These are phyloP conservation scores for Zygoascus hellenicus DNA, from an alignment of 1,139 yeast genomes.

Conservation along the genomic window DNA sequence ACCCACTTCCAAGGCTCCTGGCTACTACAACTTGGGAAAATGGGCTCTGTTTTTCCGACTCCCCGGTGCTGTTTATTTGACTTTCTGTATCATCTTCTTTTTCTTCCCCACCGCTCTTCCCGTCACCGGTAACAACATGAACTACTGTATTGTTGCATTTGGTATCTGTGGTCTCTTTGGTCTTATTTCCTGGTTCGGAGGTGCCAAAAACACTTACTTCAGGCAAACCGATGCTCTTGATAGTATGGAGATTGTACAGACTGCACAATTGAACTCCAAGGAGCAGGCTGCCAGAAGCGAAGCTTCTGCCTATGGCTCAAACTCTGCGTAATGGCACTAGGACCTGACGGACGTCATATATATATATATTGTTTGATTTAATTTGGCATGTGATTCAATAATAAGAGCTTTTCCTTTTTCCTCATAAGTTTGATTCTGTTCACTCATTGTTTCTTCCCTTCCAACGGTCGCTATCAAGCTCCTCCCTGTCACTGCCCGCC, in stretches of 20 bases:
- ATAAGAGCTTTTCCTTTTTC: too few species aligned
- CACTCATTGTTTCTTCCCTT: too few species aligned
- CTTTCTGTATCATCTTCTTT: slow-evolving; percentile 53
- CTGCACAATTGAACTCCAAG: background rate
- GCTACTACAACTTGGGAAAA: slow-evolving; percentile 61
- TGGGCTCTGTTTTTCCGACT: slow-evolving; percentile 56
- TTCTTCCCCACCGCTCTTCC: slow-evolving; percentile 74
- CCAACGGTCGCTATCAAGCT: too few species aligned
- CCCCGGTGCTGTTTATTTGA: slow-evolving; percentile 55
- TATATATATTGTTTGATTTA: too few species aligned
- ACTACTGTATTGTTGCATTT: slow-evolving; percentile 58
- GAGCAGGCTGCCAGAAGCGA: background rate
- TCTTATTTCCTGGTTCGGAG: slow-evolving; percentile 22
- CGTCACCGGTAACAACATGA: slow-evolving; percentile 62
- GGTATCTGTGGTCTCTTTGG: slow-evolving; percentile 22
- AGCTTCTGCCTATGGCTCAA: too few species aligned
- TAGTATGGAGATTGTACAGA: slow-evolving; percentile 5
- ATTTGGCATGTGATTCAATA: too few species aligned
- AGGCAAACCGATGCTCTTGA: slow-evolving; percentile 4
- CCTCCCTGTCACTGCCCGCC: background rate
- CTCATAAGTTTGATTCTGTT: too few species aligned
- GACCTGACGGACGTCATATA: too few species aligned
- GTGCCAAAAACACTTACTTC: slow-evolving; percentile 19
- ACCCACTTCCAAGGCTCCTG: slow-evolving; percentile 41
- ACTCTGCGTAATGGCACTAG: too few species aligned